Evolutionary conservation across 176 grass and related monocot genomes (phyloP), one percentile per base, ranked within the genome.

Genomic region (Avena sativa): DNA sequence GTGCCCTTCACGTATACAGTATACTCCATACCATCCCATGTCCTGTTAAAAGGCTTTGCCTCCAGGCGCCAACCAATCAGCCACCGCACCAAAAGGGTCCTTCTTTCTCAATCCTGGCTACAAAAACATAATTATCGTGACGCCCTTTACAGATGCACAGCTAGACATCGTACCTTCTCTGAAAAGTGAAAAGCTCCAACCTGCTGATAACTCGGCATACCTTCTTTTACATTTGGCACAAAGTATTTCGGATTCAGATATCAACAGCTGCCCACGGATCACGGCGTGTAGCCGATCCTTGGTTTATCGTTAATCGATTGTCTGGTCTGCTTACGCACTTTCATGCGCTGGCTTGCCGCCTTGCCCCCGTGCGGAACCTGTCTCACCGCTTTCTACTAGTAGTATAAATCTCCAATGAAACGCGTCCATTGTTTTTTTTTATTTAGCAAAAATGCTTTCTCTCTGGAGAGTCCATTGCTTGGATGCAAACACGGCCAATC

Each of bases 1-100:
- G 67, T 72, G 67, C 34, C 36, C 78, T 64, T 48, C 78, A 64
- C 78, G 78, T 79, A 79, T 47, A 13, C 53, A 9, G n/a, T 14
- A 76, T 55, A 17, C 9, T 53, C 9, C 15, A 53, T 55, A 40
- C 32, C 1, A 32, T 5, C 14, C 17, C 30, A 8, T 4, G 12
- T 15, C 34, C 12, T 48, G 48, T 80, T 9, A 8, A 60, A 79
- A 43, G 4, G 4, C 8, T 11, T 21, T 32, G 43, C 40, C 71
- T 50, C 44, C 44, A 26, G 30, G 50, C 19, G 52, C 28, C 53
- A 79, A 19, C 19, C 76, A 60, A 34, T 9, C 76, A 43, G 46
- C 48, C 12, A 70, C 32, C 50, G 30, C 64, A 56, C 34, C 73
- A 47, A 58, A 83, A 9, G 0, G 14, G 3, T 19, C 2, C 12